These are phyloP conservation scores for Hansenula sp. DNA, from an alignment of 1,139 yeast species.

Conservation along the genomic window DNA sequence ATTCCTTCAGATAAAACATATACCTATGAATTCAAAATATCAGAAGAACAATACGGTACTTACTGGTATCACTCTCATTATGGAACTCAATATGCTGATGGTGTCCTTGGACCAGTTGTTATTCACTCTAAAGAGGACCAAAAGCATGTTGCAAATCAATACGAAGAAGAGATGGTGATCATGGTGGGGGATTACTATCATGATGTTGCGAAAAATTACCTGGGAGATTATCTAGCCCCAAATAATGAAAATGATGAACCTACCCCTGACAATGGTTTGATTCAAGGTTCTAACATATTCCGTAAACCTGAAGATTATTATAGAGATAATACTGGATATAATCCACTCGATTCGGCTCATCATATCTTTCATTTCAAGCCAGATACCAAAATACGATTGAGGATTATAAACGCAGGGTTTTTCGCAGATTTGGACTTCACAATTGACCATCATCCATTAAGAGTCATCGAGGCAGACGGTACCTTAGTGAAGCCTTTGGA, in stretches of 20 bases:
- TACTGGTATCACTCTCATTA: constrained; percentile 52
- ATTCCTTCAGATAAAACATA: constrained; percentile 34
- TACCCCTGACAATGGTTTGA: constrained; percentile 52
- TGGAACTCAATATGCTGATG: constrained; percentile 46
- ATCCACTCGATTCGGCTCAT: constrained; percentile 54
- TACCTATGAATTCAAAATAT: constrained; percentile 36
- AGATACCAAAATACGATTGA: constrained; percentile 45
- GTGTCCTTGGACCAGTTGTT: constrained; percentile 38
- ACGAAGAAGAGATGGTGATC: constrained; percentile 47
- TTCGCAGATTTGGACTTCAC: constrained; percentile 42
- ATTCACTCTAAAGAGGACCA: constrained; percentile 24
- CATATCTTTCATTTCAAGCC: constrained; percentile 47
- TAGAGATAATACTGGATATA: constrained; percentile 23
- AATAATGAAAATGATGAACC: constrained; percentile 59
- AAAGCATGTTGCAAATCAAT: constrained; percentile 19
- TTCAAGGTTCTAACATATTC: constrained; percentile 41
- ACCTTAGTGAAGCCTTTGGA: constrained; percentile 50
- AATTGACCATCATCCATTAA: constrained; percentile 44
- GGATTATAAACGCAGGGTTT: constrained; percentile 40
- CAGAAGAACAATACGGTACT: constrained; percentile 40
- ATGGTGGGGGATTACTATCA: constrained; percentile 54
- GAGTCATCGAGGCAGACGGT: constrained; percentile 69
- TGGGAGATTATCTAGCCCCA: constrained; percentile 55
- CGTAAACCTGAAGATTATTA: constrained; percentile 29
- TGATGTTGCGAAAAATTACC: constrained; percentile 34